These are phyloP conservation scores for Geranium incanum DNA, from an alignment of 441 rosid species.

Conservation along the genomic window DNA sequence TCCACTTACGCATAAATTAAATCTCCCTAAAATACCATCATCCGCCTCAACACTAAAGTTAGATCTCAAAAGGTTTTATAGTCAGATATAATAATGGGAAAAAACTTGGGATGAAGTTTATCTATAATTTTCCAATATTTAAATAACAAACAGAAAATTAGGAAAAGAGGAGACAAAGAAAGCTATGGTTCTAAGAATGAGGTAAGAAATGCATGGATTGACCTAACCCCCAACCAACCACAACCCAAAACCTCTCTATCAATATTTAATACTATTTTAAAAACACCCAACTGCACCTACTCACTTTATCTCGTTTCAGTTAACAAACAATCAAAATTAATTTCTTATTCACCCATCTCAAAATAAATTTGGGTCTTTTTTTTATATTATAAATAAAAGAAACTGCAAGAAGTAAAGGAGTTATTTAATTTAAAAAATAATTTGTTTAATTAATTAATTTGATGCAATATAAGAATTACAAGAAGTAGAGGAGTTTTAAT, in stretches of 20 bases:
- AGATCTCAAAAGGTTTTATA: no score
- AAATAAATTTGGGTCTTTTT: not conserved
- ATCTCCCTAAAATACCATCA: no score
- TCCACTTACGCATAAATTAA: no score
- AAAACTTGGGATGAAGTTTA: no score
- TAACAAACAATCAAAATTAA: not conserved
- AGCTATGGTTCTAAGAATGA: not conserved
- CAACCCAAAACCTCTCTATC: conserved; percentile 16
- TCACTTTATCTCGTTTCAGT: not conserved
- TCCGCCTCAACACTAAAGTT: no score
- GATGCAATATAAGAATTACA: not conserved
- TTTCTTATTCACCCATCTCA: not conserved
- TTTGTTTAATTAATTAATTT: no score
- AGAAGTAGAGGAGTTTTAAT: not conserved
- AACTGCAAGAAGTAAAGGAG: not conserved
- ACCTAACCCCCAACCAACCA: conserved; percentile 42
- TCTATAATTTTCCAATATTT: not conserved
- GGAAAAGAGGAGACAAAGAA: not conserved
- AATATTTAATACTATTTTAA: not conserved
- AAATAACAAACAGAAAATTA: not conserved
- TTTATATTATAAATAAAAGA: no score
- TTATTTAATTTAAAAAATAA: no score
- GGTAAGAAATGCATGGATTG: conserved; percentile 22
- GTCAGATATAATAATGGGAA: no score
- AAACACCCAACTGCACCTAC: conserved; percentile 14